Conservation (phyloP, 345 rosid genomes). For the Eucalyptus sp. region DNA sequence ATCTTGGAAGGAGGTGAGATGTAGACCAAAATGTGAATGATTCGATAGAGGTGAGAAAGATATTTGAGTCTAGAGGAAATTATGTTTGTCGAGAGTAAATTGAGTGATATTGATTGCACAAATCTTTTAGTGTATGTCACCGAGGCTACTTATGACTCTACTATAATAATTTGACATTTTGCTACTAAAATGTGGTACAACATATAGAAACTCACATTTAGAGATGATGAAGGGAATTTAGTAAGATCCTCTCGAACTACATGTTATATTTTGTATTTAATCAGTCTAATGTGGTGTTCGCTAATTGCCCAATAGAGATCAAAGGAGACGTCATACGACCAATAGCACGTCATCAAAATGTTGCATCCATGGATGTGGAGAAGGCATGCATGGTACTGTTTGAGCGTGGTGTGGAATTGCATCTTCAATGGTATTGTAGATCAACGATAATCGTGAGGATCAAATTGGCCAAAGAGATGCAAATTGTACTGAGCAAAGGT, state of each 20-base stretch:
- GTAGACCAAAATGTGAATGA: accelerated
- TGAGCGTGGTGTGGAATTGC: not conserved
- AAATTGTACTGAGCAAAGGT: not conserved
- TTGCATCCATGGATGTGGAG: not conserved
- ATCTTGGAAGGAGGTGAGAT: not conserved
- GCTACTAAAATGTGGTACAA: not conserved
- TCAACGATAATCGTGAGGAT: accelerated
- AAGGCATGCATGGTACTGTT: not conserved
- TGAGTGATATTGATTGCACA: not conserved
- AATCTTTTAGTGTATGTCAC: not conserved
- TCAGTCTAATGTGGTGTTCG: not conserved
- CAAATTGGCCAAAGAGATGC: not conserved
- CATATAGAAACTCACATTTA: accelerated
- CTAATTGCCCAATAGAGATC: not conserved
- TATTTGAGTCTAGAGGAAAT: not conserved
- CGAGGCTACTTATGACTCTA: accelerated
- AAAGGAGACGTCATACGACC: not conserved
- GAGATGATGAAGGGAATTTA: not conserved
- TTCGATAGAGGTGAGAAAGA: accelerated
- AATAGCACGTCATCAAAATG: not conserved
- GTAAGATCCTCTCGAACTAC: not conserved
- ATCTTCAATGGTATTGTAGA: not conserved
- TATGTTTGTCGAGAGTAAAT: not conserved
- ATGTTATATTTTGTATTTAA: not conserved
- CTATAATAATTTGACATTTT: not conserved